A percentile compares a stretch with the other conserved stretches of the same genome.
Evolutionary conservation across 208 protist species (phyloP).

Genomic region (Acanthamoeba castellanii): DNA sequence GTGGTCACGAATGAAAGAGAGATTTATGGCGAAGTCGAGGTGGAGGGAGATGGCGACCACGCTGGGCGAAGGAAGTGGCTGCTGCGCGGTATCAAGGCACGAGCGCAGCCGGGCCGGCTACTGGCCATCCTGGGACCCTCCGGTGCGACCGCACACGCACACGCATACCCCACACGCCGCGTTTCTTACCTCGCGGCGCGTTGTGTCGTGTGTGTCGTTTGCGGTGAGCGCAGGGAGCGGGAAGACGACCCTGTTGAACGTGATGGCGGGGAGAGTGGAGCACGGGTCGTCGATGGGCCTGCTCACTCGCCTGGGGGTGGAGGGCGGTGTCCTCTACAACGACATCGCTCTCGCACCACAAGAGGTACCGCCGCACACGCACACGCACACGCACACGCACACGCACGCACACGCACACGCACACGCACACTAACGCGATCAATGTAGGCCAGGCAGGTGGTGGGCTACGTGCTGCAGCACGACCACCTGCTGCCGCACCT

Average conservation of each 20-base stretch:
- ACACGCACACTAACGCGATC: neutral
- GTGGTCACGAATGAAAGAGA: neutral
- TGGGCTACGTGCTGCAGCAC: conserved; percentile 82
- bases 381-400: neutral
- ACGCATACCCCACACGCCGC: neutral
- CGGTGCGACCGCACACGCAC: neutral
- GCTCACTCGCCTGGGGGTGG: neutral
- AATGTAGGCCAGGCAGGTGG: neutral
- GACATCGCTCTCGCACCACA: neutral
- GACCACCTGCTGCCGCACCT: conserved; percentile 79
- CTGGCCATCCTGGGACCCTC: conserved; percentile 80
- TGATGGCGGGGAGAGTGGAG: conserved; percentile 33
- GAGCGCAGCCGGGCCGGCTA: conserved; percentile 42
- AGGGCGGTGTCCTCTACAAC: conserved; percentile 60
- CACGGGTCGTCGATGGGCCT: neutral
- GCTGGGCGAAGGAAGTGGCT: neutral
- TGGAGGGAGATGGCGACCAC: neutral
- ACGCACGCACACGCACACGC: neutral
- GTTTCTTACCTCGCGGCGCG: neutral
- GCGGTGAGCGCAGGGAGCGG: too few species aligned
- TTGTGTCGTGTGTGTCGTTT: too few species aligned
- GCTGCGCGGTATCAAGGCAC: conserved; percentile 15
- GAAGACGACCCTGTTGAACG: conserved; percentile 42
- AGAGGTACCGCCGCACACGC: neutral
- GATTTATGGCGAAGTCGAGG: neutral